Conservation (phyloP, 768 basidiomycete genomes). For the Scleroderma bovista region DNA sequence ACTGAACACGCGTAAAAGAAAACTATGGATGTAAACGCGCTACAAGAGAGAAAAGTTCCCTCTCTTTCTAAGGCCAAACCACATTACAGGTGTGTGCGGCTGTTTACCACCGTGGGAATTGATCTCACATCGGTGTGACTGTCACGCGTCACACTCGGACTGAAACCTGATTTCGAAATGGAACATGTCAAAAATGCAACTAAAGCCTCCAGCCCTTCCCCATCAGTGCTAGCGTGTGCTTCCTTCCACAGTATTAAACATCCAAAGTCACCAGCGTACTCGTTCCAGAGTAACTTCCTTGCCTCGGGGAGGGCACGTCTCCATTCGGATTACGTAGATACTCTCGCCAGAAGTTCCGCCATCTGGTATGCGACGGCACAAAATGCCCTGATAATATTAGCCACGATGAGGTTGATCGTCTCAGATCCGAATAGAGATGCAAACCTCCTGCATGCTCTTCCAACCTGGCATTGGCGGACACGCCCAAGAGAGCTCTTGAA, state of each 20-base stretch:
- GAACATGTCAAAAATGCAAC: background rate
- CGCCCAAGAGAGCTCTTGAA: conserved; percentile 48
- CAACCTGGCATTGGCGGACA: conserved; percentile 54
- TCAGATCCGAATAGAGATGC: conserved; percentile 18
- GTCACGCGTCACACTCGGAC: background rate
- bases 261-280: too few species aligned
- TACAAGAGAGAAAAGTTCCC: conserved; percentile 22
- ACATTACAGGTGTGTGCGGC: conserved; percentile 25
- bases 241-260: background rate
- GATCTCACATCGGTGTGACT: conserved; percentile 22
- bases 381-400: conserved; percentile 60
- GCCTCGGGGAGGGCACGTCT: too few species aligned
- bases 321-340: conserved; percentile 54
- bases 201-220: background rate
- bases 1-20: conserved; percentile 21
- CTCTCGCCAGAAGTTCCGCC: conserved; percentile 68
- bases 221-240: background rate
- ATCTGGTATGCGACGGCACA: conserved; percentile 70
- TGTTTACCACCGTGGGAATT: conserved; percentile 32
- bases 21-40: conserved; percentile 23
- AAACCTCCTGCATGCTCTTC: conserved; percentile 78
- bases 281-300: too few species aligned
- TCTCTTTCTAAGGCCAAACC: conserved; percentile 9
- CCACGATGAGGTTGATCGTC: background rate
- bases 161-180: background rate